Base-by-base conservation (phyloP, 2,329 filamentous ascomycete species). In the Colletotrichum cordylinicola region DNA sequence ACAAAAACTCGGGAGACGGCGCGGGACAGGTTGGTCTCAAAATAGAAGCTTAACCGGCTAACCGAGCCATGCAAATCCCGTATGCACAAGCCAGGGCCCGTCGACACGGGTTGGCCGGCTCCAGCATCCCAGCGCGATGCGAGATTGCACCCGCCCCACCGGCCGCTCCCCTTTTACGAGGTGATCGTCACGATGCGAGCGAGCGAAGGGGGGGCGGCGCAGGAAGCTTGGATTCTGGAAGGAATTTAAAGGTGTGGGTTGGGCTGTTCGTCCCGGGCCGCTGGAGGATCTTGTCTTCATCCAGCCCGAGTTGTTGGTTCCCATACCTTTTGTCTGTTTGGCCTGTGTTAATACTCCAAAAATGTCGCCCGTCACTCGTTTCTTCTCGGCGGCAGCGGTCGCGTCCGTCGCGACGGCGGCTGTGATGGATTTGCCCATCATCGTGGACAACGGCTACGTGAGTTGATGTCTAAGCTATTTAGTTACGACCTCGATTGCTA, bases 371-470 rank as follows among this genome's bases (percentile, higher is more conserved):
- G 43, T 68, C 70, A 66, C 58, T 60, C 62, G 73, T 29, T 72
- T 68, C 43, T 52, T 72, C 33, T 72, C 64, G 48, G 64, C 70
- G 56, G 73, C 64, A 55, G 64, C 69, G 55, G 70, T 35, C 56
- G 69, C 70, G 27, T 72, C 70, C 24, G 69, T 69, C 4, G 70
- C 73, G 24, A 37, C 65, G 24, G 77, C 77, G 15, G 72, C 68
- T n/a, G 72, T 77, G 48, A 35, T 77, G 15, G 75, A 78, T 18
- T 24, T 78, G 62, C 72, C 72, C 48, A 77, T 78, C 15, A 67
- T 64, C 21, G 48, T 77, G 16, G 61, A 75, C 33, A 76, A 77
- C 43, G 55, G 62, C 24, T 77, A 78, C 56, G 73, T 75, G 12
- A 39, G 73, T 68, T 31, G 2, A 4, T 21, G 2, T 4, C n/a